A percentile compares a stretch with the other conserved stretches of the same genome.
Evolutionary conservation across 2,329 filamentous ascomycete genomes (phyloP).

Genomic region (Sporothrix pallida): DNA sequence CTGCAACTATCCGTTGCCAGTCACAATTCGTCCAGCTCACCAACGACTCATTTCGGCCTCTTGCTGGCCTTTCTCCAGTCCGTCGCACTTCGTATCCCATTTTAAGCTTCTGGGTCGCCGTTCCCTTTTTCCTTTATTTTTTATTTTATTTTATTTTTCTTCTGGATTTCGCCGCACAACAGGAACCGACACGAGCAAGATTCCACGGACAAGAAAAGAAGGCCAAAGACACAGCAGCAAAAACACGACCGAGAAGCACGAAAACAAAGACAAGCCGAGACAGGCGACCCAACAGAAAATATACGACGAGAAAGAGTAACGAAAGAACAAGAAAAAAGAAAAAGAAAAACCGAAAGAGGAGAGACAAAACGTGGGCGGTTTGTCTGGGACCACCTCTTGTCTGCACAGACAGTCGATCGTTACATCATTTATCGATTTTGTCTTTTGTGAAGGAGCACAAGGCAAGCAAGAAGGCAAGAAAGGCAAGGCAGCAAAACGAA

Average conservation of each 20-base stretch:
- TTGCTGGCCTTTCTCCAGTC: neutral
- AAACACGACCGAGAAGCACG: neutral
- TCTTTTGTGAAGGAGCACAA: neutral
- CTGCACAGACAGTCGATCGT: constrained; percentile 10
- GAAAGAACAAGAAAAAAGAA: constrained; percentile 1
- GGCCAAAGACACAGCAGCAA: neutral
- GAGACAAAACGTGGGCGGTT: neutral
- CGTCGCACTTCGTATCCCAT: constrained; percentile 6
- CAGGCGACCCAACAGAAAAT: neutral
- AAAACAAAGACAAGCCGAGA: constrained; percentile 2
- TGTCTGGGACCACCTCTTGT: neutral
- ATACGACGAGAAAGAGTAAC: constrained; percentile 4
- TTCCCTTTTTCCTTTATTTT: neutral
- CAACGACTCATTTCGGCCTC: neutral
- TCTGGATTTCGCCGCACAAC: neutral
- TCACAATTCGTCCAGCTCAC: constrained; percentile 11
- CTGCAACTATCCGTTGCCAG: constrained; percentile 4
- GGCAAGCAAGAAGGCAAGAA: neutral
- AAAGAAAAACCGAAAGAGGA: neutral
- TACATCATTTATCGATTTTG: constrained; percentile 5
- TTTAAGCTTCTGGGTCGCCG: constrained; percentile 11
- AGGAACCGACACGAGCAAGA: neutral
- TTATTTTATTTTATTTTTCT: neutral
- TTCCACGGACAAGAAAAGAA: neutral
- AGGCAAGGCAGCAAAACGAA: neutral